phyloP scores from a whole-genome alignment of 768 basidiomycete species.

The Serendipita sp. region DNA sequence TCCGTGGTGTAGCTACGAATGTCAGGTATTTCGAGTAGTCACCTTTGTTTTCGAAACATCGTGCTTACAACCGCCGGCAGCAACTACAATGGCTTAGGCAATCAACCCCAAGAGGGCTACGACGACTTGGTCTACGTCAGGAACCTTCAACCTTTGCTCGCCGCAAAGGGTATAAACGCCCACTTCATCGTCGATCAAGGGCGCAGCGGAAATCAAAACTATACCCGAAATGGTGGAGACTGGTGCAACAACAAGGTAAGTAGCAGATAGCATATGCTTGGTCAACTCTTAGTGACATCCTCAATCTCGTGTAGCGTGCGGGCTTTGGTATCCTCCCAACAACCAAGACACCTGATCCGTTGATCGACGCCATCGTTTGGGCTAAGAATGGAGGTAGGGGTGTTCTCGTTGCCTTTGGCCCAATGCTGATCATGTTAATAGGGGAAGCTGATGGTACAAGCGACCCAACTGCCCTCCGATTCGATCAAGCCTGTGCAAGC shows the following conservation, averaged over 20 bases:
- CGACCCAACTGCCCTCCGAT: not conserved
- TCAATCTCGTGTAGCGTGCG: slow-evolving; percentile 15
- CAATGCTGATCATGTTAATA: too few species aligned
- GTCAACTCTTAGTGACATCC: not conserved
- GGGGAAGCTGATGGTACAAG: not conserved
- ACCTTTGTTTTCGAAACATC: too few species aligned
- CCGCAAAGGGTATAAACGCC: slow-evolving; percentile 19
- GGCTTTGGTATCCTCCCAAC: slow-evolving; percentile 14
- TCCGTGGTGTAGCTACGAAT: slow-evolving; percentile 20
- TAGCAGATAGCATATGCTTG: not conserved
- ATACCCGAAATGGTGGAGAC: slow-evolving; percentile 17
- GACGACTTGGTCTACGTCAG: slow-evolving; percentile 22
- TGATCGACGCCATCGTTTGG: slow-evolving; percentile 13
- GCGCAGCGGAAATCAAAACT: slow-evolving; percentile 17
- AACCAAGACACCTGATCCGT: slow-evolving; percentile 7
- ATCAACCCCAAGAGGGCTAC: slow-evolving; percentile 17
- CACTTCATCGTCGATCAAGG: slow-evolving; percentile 26
- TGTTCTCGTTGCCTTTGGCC: too few species aligned
- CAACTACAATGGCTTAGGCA: slow-evolving; percentile 23
- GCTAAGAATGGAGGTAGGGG: slow-evolving; percentile 8
- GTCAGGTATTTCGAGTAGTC: not conserved
- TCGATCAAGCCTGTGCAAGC: not conserved
- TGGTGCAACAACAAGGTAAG: slow-evolving; percentile 20
- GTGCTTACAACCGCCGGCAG: slow-evolving; percentile 12
- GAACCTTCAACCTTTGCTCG: slow-evolving; percentile 19